These are phyloP conservation scores for Dioszegia hungarica DNA, from an alignment of 768 basidiomycete genomes.

Conservation along the genomic window DNA sequence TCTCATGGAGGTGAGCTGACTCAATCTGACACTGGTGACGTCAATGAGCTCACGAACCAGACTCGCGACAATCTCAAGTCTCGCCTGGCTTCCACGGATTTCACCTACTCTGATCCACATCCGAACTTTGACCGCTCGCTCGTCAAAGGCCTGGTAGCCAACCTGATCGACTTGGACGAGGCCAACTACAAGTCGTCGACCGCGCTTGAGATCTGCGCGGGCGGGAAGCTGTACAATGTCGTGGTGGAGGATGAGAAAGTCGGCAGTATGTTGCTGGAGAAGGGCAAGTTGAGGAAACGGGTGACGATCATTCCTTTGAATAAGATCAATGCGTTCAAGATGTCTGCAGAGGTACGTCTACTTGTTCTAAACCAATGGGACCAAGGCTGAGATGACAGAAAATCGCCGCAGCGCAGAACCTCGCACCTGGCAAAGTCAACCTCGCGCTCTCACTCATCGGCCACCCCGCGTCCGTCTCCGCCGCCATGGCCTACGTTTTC, in stretches of 20 bases:
- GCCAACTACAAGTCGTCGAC: slow-evolving; percentile 73
- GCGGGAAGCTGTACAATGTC: slow-evolving; percentile 83
- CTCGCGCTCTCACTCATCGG: slow-evolving; percentile 84
- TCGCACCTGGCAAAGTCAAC: slow-evolving; percentile 75
- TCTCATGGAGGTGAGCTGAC: slow-evolving; percentile 62
- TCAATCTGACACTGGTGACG: background rate
- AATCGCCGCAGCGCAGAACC: slow-evolving; percentile 63
- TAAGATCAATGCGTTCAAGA: slow-evolving; percentile 69
- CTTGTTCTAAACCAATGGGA: background rate
- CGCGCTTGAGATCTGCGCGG: slow-evolving; percentile 88
- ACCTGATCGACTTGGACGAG: slow-evolving; percentile 70
- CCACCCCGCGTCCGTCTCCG: slow-evolving; percentile 71
- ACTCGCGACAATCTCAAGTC: slow-evolving; percentile 55
- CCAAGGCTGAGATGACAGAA: slow-evolving; percentile 55
- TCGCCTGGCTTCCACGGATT: slow-evolving; percentile 67
- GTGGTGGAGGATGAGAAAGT: slow-evolving; percentile 87
- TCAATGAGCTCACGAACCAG: too few relatives aligned
- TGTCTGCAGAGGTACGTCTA: slow-evolving; percentile 54
- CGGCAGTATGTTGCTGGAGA: slow-evolving; percentile 75
- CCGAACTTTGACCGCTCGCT: slow-evolving; percentile 74
- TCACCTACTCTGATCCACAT: slow-evolving; percentile 71
- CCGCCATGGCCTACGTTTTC: slow-evolving; percentile 90
- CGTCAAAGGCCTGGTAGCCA: slow-evolving; percentile 88
- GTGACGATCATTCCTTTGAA: slow-evolving; percentile 91
- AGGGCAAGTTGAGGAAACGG: slow-evolving; percentile 72